A percentile compares a stretch with the other conserved stretches of the same genome.
Evolutionary conservation across 176 grass and related monocot species (phyloP).

Genomic region (Rhynchospora tenuis): DNA sequence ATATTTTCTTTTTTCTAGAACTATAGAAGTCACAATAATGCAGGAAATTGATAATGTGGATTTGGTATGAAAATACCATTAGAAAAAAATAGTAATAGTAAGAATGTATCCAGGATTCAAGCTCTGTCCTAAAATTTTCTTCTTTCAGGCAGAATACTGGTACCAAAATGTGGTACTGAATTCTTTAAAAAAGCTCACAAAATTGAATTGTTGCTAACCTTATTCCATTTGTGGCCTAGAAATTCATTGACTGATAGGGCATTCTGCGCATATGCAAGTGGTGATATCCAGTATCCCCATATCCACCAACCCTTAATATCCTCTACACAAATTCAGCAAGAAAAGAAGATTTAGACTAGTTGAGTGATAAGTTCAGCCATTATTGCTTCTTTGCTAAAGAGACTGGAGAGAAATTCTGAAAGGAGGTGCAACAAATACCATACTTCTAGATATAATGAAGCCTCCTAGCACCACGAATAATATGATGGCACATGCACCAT

Average conservation of each 20-base stretch:
- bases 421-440: neutral
- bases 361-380: too few relatives aligned
- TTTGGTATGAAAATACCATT: too few relatives aligned
- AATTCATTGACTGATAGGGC: conserved; percentile 79
- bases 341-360: too few relatives aligned
- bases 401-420: neutral
- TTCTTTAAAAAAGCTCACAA: neutral
- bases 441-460: conserved; percentile 68
- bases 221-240: conserved; percentile 53
- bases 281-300: neutral
- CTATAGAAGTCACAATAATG: too few relatives aligned
- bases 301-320: conserved; percentile 86
- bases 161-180: neutral
- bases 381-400: too few relatives aligned
- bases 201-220: conserved; percentile 27
- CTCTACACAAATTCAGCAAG: conserved; percentile 23
- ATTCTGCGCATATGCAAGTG: conserved; percentile 32
- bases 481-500: conserved; percentile 48
- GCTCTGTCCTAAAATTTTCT: neutral
- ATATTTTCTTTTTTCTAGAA: neutral
- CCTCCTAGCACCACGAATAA: conserved; percentile 56
- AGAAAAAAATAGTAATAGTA: too few relatives aligned
- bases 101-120: too few relatives aligned
- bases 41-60: too few relatives aligned
- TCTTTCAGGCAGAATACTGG: neutral